Evolutionary conservation across 306 rosid genomes (phyloP).

Genomic region (Carpinus viminea): DNA sequence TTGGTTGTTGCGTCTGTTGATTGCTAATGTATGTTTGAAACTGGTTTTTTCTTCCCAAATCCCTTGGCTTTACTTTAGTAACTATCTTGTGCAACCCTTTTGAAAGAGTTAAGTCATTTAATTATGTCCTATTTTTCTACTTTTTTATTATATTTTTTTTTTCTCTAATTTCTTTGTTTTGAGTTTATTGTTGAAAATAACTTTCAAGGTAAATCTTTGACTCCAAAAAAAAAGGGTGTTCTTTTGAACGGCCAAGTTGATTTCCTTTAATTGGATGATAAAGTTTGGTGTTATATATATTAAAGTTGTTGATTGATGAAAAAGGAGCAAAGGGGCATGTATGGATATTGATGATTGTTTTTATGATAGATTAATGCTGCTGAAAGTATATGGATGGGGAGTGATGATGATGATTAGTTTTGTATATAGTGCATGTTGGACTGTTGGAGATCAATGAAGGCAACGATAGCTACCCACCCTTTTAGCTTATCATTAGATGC

Average conservation of each 20-base stretch:
- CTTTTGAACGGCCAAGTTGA: neutral
- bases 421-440: neutral
- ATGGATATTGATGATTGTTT: neutral
- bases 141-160: neutral
- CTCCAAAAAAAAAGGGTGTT: neutral
- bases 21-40: too few species aligned
- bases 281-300: too few species aligned
- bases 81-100: too few species aligned
- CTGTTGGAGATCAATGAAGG: neutral
- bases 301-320: too few species aligned
- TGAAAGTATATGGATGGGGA: neutral
- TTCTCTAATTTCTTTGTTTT: too few species aligned
- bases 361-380: neutral
- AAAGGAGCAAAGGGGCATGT: too few species aligned
- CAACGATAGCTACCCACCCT: neutral
- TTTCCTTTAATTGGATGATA: too few species aligned
- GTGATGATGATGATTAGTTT: neutral
- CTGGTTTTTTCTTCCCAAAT: too few species aligned
- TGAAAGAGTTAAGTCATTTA: too few species aligned
- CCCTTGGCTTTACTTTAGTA: too few species aligned
- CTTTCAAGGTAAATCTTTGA: conserved; percentile 14
- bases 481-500: conserved; percentile 6
- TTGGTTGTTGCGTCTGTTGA: too few species aligned
- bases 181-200: neutral
- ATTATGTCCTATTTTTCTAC: neutral